Percentiles rank a stretch among this genome's conserved stretches.
phyloP scores from a whole-genome alignment of 1,284 basidiomycete genomes.

The Moesziomyces sp. region DNA sequence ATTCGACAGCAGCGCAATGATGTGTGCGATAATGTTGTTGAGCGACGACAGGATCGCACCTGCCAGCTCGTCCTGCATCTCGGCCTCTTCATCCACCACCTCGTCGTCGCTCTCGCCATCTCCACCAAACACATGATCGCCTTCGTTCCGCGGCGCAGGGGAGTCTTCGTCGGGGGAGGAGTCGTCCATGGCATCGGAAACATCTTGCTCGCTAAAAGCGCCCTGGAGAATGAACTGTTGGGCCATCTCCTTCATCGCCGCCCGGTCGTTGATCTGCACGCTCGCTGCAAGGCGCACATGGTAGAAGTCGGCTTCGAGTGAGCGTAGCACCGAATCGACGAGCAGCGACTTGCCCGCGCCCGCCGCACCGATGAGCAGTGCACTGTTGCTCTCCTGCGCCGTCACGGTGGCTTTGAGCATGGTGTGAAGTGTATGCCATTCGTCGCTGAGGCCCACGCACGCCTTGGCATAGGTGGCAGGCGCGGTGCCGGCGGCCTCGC shows the following conservation, averaged over 20 bases:
- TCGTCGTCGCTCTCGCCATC: conserved; percentile 31
- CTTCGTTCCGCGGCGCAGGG: background rate
- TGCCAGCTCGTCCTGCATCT: conserved; percentile 40
- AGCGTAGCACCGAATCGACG: conserved; percentile 52
- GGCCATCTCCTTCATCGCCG: conserved; percentile 62
- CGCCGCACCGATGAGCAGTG: conserved; percentile 55
- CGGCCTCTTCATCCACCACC: conserved; percentile 23
- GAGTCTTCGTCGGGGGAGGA: conserved; percentile 1
- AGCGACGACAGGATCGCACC: conserved; percentile 39
- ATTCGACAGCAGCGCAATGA: conserved; percentile 60
- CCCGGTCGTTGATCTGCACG: conserved; percentile 58
- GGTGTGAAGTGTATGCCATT: conserved; percentile 47
- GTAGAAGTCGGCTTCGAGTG: conserved; percentile 35
- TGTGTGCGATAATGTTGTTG: conserved; percentile 53
- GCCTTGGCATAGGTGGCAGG: background rate
- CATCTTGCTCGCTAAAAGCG: conserved; percentile 49
- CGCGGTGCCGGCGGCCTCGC: too few species aligned
- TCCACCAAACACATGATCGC: conserved; percentile 38
- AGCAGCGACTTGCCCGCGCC: conserved; percentile 58
- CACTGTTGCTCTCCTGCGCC: conserved; percentile 60
- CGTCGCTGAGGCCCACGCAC: conserved; percentile 54
- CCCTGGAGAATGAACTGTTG: conserved; percentile 61
- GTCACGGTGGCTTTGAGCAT: conserved; percentile 49
- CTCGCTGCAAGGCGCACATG: conserved; percentile 53
- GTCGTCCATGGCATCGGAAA: conserved; percentile 16